Conservation (phyloP, 345 rosid species). For the Nasturtium officinale region DNA sequence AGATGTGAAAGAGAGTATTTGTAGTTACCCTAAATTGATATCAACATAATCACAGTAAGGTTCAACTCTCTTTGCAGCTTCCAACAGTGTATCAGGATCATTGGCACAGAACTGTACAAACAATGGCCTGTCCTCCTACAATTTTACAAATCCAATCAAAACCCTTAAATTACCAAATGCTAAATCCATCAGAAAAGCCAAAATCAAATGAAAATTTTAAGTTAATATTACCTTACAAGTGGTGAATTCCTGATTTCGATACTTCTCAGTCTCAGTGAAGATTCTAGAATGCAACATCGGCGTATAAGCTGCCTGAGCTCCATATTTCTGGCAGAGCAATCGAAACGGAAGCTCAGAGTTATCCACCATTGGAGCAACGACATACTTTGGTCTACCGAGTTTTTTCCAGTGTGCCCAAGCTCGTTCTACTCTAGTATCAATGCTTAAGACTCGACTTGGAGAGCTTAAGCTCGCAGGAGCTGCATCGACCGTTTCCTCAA, state of each 20-base stretch:
- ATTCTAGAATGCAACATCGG: constrained; percentile 95
- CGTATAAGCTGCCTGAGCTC: constrained; percentile 90
- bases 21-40: constrained; percentile 81
- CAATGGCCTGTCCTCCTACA: constrained; percentile 94
- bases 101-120: constrained; percentile 97
- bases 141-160: constrained; percentile 8
- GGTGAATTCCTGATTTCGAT: constrained; percentile 74
- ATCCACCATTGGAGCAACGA: constrained; percentile 99
- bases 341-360: constrained; percentile 97
- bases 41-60: constrained; percentile 89
- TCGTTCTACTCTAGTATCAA: constrained; percentile 55
- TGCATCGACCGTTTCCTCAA: constrained; percentile 22
- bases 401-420: constrained; percentile 90
- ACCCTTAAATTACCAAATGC: too few species aligned
- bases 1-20: not conserved
- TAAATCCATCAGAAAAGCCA: not conserved
- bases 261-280: constrained; percentile 78
- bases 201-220: not conserved
- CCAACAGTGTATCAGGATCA: constrained; percentile 74
- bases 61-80: constrained; percentile 83
- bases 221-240: constrained; percentile 67
- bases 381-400: constrained; percentile 72
- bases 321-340: constrained; percentile 87
- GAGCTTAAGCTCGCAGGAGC: constrained; percentile 27
- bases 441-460: constrained; percentile 45